Conservation (phyloP, 1,284 basidiomycete species). For the Chiua sp. region DNA sequence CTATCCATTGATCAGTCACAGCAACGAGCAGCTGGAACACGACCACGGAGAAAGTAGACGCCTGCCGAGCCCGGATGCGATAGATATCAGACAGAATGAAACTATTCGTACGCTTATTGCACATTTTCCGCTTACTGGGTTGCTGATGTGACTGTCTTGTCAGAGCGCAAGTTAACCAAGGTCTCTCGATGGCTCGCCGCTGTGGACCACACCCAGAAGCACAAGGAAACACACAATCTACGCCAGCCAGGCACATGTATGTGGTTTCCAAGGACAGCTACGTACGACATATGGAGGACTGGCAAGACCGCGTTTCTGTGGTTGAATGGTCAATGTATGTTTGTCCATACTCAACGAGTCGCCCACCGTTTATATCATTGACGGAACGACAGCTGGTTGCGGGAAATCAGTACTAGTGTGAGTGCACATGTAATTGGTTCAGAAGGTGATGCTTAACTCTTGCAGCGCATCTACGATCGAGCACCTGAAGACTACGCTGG, state of each 20-base stretch:
- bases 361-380: background rate
- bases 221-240: background rate
- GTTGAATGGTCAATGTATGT: constrained; percentile 8
- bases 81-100: background rate
- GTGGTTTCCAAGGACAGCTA: background rate
- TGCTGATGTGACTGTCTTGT: background rate
- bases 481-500: background rate
- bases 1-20: background rate
- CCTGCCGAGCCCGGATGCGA: background rate
- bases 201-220: background rate
- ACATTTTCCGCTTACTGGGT: no score
- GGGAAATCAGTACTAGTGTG: constrained; percentile 10
- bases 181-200: constrained; percentile 2
- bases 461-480: constrained; percentile 8
- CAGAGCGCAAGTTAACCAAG: constrained; percentile 1
- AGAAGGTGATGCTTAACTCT: background rate
- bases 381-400: constrained; percentile 1
- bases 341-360: background rate
- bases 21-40: background rate
- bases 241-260: constrained; percentile 3
- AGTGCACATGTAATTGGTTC: background rate
- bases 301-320: constrained; percentile 2
- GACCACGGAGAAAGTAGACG: background rate
- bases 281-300: constrained; percentile 3
- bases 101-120: background rate